A percentile compares a stretch with the other conserved stretches of the same genome.
Conservation (phyloP, 495 filamentous ascomycete species). For the Delitschia confertaspora region DNA sequence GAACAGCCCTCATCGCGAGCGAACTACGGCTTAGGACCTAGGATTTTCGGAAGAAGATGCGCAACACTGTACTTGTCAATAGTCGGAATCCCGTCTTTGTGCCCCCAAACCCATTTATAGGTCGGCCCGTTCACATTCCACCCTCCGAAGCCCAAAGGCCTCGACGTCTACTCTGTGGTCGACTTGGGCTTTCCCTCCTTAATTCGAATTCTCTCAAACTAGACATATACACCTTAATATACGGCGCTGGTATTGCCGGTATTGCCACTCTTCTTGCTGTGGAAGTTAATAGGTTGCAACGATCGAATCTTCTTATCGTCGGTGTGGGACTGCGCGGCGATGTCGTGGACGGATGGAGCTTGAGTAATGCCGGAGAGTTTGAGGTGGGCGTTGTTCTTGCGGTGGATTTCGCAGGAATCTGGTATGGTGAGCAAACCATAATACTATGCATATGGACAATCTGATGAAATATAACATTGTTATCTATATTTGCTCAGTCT, state of each 20-base stretch:
- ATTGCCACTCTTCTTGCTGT: constrained; percentile 40
- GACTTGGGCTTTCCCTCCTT: constrained; percentile 48
- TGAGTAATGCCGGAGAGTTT: constrained; percentile 41
- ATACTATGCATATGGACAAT: too few relatives aligned
- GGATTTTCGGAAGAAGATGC: too few relatives aligned
- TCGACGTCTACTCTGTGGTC: constrained; percentile 46
- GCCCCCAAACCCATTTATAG: too few relatives aligned
- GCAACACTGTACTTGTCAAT: too few relatives aligned
- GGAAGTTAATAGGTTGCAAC: constrained; percentile 42
- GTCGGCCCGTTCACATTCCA: constrained; percentile 5
- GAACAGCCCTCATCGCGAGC: too few relatives aligned
- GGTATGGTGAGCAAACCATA: constrained; percentile 35
- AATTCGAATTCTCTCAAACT: constrained; percentile 54
- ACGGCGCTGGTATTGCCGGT: constrained; percentile 38
- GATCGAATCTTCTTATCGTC: constrained; percentile 33
- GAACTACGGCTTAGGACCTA: too few relatives aligned
- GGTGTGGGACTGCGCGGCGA: constrained; percentile 33
- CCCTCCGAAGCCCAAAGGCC: constrained; percentile 32
- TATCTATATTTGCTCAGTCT: too few relatives aligned
- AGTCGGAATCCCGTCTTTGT: too few relatives aligned
- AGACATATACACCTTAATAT: constrained; percentile 48
- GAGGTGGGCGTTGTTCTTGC: constrained; percentile 47
- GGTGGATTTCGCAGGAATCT: constrained; percentile 49
- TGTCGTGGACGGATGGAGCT: constrained; percentile 44
- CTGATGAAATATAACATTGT: too few relatives aligned